These are phyloP conservation scores for Penicillium hordei DNA, from an alignment of 2,329 filamentous ascomycete genomes.

Conservation along the genomic window DNA sequence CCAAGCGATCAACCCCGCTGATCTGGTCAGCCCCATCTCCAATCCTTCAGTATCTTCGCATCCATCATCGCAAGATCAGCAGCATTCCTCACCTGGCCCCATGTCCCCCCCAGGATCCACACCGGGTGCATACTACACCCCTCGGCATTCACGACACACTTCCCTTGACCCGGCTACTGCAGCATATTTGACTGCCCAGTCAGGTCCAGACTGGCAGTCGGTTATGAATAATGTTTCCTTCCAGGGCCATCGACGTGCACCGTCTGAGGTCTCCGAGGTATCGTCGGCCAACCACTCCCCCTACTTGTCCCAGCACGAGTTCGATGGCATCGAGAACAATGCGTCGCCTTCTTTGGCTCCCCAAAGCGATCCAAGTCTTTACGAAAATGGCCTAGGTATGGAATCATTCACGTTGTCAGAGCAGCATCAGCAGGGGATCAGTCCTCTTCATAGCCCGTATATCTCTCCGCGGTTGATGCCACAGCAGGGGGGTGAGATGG, in stretches of 20 bases:
- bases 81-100: constrained; percentile 55
- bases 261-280: constrained; percentile 90
- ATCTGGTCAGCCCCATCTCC: constrained; percentile 47
- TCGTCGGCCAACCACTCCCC: constrained; percentile 83
- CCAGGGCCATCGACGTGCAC: constrained; percentile 76
- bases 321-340: constrained; percentile 69
- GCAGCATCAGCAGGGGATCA: constrained; percentile 52
- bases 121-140: constrained; percentile 53
- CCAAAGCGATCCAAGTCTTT: constrained; percentile 68
- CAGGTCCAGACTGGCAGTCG: constrained; percentile 58
- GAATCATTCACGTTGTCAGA: constrained; percentile 79
- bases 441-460: constrained; percentile 71
- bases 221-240: constrained; percentile 61
- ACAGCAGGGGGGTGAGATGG: constrained; percentile 68
- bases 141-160: constrained; percentile 58
- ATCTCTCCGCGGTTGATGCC: constrained; percentile 65
- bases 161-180: constrained; percentile 63
- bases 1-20: constrained; percentile 48
- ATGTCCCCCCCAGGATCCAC: constrained; percentile 57
- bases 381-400: constrained; percentile 75
- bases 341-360: constrained; percentile 79
- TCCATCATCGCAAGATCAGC: constrained; percentile 53
- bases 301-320: constrained; percentile 73
- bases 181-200: constrained; percentile 54
- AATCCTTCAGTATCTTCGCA: constrained; percentile 58